phyloP scores from a whole-genome alignment of 2,329 filamentous ascomycete species.

The Alternaria metachromatica region DNA sequence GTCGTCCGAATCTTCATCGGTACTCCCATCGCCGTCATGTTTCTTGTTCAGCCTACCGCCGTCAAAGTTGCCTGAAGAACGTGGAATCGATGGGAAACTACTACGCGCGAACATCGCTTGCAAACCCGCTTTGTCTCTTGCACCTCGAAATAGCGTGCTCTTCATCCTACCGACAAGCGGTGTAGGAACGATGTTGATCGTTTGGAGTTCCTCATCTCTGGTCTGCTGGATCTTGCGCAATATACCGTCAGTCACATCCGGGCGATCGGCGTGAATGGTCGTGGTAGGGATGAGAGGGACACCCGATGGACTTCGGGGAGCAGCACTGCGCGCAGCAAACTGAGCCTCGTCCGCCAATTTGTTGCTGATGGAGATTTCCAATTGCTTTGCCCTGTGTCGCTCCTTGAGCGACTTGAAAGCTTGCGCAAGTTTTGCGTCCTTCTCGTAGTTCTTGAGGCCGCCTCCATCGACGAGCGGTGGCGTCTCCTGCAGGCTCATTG shows the following conservation, averaged over 20 bases:
- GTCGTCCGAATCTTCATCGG: slow-evolving; percentile 6
- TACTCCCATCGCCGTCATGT: neutral
- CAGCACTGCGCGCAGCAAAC: slow-evolving; percentile 16
- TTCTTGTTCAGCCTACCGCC: neutral
- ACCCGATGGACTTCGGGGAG: slow-evolving; percentile 15
- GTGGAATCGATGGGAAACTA: neutral
- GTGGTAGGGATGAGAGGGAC: slow-evolving; percentile 37
- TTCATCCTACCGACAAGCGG: slow-evolving; percentile 28
- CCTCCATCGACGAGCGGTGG: slow-evolving; percentile 16
- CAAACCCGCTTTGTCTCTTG: slow-evolving; percentile 7
- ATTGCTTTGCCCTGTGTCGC: slow-evolving; percentile 27
- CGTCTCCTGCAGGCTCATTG: slow-evolving; percentile 30
- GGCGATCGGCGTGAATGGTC: slow-evolving; percentile 8
- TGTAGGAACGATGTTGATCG: slow-evolving; percentile 25
- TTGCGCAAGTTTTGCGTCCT: slow-evolving; percentile 32
- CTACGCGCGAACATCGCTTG: neutral
- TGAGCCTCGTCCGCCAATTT: slow-evolving; percentile 34
- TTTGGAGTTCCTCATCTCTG: slow-evolving; percentile 3
- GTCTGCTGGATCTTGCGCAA: slow-evolving; percentile 11
- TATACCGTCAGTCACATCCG: slow-evolving; percentile 13
- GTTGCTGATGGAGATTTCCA: slow-evolving; percentile 36
- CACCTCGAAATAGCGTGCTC: slow-evolving; percentile 26
- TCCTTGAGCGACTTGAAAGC: slow-evolving; percentile 19
- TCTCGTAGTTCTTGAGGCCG: slow-evolving; percentile 36
- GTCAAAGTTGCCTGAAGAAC: neutral